A percentile compares a stretch with the other conserved stretches of the same genome.
phyloP scores from a whole-genome alignment of 306 rosid species.

The Prunus mongolica region DNA sequence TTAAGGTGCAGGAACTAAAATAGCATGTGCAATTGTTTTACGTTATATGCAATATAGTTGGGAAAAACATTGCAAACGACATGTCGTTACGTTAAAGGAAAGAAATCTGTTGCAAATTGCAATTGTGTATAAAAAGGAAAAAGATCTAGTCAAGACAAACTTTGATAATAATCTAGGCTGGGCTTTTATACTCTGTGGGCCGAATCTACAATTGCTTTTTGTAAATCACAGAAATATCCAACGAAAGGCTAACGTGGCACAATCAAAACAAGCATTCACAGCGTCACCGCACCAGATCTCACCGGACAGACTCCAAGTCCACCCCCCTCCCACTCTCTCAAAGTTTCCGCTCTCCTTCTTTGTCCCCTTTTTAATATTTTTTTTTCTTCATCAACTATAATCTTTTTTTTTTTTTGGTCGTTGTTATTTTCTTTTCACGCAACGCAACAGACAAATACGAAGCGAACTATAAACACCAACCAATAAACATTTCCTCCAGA shows the following conservation, averaged over 20 bases:
- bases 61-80: not conserved
- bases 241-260: not conserved
- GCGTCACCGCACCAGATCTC: not conserved
- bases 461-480: conserved; percentile 2
- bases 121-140: not conserved
- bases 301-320: not conserved
- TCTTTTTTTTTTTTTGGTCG: not conserved
- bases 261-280: not conserved
- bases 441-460: conserved; percentile 12
- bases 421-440: conserved; percentile 5
- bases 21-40: not conserved
- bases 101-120: not conserved
- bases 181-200: not conserved
- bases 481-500: conserved; percentile 8
- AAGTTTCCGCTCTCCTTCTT: not conserved
- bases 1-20: not conserved
- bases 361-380: not conserved
- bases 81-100: not conserved
- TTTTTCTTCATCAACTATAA: not conserved
- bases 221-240: not conserved
- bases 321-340: not conserved
- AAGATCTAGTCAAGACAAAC: not conserved
- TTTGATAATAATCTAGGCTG: not conserved
- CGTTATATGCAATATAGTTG: not conserved
- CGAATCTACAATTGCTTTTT: too few relatives aligned